Conservation (phyloP, 1,139 yeast genomes). For the Saccharomycopsis hybrid region DNA sequence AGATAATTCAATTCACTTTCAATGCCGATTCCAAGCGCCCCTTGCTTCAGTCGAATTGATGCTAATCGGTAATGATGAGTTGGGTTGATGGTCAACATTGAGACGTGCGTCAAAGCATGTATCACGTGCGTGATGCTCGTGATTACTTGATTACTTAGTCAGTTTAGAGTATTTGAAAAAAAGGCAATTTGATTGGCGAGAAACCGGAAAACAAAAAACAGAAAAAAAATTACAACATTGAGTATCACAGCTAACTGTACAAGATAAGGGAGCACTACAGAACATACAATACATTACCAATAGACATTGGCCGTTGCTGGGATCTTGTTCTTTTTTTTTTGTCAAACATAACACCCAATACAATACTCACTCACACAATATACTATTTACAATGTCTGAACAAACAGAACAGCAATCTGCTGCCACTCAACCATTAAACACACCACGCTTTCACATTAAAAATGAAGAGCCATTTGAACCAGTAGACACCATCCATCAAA, state of each 20-base stretch:
- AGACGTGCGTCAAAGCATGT: too few relatives aligned
- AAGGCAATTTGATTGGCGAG: neutral
- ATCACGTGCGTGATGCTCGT: too few relatives aligned
- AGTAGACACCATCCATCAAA: constrained; percentile 38
- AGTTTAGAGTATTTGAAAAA: constrained; percentile 1
- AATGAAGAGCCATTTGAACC: constrained; percentile 30
- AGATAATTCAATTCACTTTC: too few relatives aligned
- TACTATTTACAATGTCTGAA: constrained; percentile 1
- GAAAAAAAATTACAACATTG: neutral
- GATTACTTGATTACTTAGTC: neutral
- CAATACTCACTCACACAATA: too few relatives aligned
- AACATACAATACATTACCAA: too few relatives aligned
- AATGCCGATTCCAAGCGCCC: too few relatives aligned
- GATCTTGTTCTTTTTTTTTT: neutral
- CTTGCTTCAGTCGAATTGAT: too few relatives aligned
- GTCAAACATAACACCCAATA: too few relatives aligned
- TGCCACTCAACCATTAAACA: constrained; percentile 1
- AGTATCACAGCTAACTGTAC: neutral
- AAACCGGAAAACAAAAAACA: neutral
- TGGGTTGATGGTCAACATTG: too few relatives aligned
- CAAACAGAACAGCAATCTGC: neutral
- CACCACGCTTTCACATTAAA: constrained; percentile 15
- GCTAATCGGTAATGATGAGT: too few relatives aligned
- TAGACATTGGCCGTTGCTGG: neutral
- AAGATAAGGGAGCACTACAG: neutral